These are phyloP conservation scores for Kalmanozyma brasiliensis DNA, from an alignment of 1,284 basidiomycete genomes.

Conservation along the genomic window DNA sequence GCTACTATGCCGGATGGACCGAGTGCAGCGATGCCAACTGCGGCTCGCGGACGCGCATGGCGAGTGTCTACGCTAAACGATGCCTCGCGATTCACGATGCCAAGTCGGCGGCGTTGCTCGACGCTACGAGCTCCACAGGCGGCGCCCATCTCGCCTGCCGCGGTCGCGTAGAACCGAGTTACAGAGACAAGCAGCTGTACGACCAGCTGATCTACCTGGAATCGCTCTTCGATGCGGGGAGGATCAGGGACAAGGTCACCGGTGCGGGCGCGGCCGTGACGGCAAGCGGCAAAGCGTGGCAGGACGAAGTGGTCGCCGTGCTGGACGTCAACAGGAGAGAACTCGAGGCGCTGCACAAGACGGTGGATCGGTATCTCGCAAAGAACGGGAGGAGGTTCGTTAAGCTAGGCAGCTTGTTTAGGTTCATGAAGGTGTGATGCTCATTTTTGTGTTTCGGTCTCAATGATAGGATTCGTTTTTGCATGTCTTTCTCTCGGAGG, in stretches of 20 bases:
- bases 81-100: conserved; percentile 56
- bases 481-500: not conserved
- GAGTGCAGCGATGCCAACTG: conserved; percentile 89
- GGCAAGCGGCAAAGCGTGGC: conserved; percentile 22
- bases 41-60: conserved; percentile 83
- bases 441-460: no score
- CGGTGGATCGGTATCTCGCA: conserved; percentile 56
- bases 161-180: conserved; percentile 44
- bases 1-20: conserved; percentile 89
- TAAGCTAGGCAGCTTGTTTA: conserved; percentile 58
- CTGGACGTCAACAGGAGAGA: conserved; percentile 36
- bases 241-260: conserved; percentile 21
- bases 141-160: conserved; percentile 40
- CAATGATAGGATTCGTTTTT: not conserved
- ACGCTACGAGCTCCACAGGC: conserved; percentile 13
- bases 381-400: conserved; percentile 63
- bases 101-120: conserved; percentile 23
- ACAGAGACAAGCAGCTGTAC: conserved; percentile 64
- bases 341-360: conserved; percentile 31
- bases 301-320: conserved; percentile 40
- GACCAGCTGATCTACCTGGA: conserved; percentile 63
- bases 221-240: conserved; percentile 52
- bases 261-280: not conserved
- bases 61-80: conserved; percentile 85
- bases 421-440: conserved; percentile 56